Conservation (phyloP, 257 asterid genomes). For the Pogostemon cablin region DNA sequence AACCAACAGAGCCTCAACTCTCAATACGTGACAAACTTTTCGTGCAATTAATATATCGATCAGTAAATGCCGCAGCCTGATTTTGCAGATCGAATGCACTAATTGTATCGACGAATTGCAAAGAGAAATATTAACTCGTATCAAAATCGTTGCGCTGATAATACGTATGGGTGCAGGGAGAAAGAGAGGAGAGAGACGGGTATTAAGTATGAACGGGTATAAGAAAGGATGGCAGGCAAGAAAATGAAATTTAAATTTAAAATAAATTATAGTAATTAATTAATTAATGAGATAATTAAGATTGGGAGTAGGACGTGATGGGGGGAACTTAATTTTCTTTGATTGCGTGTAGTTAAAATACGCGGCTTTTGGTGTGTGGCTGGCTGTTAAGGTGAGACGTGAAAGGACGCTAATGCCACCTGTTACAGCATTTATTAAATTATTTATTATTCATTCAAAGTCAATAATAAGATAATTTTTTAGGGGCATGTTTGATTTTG, state of each 20-base stretch:
- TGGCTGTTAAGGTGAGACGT: slow-evolving; percentile 15
- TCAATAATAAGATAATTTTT: no score
- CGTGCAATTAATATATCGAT: slow-evolving; percentile 29
- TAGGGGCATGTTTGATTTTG: no score
- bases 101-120: slow-evolving; percentile 35
- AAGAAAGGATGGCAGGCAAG: slow-evolving; percentile 26
- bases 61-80: slow-evolving; percentile 30
- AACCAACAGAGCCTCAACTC: slow-evolving; percentile 37
- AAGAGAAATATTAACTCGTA: slow-evolving; percentile 23
- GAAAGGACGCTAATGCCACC: slow-evolving; percentile 43
- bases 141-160: slow-evolving; percentile 25
- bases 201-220: slow-evolving; percentile 35
- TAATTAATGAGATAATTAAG: slow-evolving; percentile 22
- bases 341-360: slow-evolving; percentile 32
- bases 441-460: no score
- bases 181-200: slow-evolving; percentile 28
- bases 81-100: slow-evolving; percentile 27
- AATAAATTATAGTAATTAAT: slow-evolving; percentile 20
- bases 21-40: slow-evolving; percentile 19
- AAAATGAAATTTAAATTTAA: background rate
- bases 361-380: slow-evolving; percentile 37
- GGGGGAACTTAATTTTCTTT: slow-evolving; percentile 21
- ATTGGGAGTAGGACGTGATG: slow-evolving; percentile 4
- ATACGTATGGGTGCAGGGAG: slow-evolving; percentile 24
- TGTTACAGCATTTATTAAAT: background rate